phyloP scores from a whole-genome alignment of 208 protist species.

The Trypanosoma mega region DNA sequence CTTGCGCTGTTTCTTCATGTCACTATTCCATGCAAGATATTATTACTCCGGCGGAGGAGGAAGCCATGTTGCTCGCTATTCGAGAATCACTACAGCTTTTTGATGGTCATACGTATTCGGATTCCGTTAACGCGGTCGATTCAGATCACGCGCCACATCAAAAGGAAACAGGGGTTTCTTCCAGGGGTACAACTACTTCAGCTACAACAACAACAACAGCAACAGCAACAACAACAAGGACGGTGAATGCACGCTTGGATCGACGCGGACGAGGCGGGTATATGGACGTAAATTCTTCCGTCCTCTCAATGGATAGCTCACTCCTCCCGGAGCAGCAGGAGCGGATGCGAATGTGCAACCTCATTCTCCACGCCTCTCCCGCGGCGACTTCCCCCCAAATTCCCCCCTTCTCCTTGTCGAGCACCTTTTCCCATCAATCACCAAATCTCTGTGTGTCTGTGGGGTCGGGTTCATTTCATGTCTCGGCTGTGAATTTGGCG shows the following conservation, averaged over 20 bases:
- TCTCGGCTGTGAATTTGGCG: background rate
- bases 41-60: constrained; percentile 4
- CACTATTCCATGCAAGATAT: background rate
- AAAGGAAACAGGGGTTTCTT: background rate
- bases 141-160: no score
- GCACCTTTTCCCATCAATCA: no score
- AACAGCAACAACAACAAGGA: background rate
- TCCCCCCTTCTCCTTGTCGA: no score
- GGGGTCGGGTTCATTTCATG: no score
- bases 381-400: no score
- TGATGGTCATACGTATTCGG: background rate
- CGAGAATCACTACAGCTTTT: background rate
- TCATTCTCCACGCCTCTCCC: constrained; percentile 7
- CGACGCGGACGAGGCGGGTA: background rate
- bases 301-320: background rate
- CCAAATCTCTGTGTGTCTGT: no score
- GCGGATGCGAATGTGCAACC: constrained; percentile 10
- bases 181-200: background rate
- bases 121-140: no score
- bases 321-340: background rate
- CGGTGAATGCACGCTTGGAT: background rate
- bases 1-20: no score
- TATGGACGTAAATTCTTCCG: background rate
- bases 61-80: constrained; percentile 4
- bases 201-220: constrained; percentile 2